phyloP scores from a whole-genome alignment of 208 protist genomes.

The Lotmaria passim region DNA sequence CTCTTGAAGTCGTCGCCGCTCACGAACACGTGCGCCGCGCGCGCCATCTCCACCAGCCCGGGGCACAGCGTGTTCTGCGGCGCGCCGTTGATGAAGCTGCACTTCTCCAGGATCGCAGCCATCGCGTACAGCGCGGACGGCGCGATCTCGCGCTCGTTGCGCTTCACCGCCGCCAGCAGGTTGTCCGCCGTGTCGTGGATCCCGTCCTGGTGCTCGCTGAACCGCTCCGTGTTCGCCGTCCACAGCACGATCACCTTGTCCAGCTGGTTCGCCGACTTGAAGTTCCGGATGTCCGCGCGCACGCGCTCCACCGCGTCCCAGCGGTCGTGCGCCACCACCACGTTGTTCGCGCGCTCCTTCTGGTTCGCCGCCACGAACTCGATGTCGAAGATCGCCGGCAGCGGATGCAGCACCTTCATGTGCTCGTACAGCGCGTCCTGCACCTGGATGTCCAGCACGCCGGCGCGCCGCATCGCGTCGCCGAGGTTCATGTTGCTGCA shows the following conservation, averaged over 20 bases:
- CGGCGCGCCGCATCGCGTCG: slow-evolving; percentile 95
- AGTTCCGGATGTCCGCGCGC: slow-evolving; percentile 94
- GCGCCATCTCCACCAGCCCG: slow-evolving; percentile 94
- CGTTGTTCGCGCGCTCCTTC: slow-evolving; percentile 96
- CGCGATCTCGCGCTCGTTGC: slow-evolving; percentile 91
- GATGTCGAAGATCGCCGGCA: slow-evolving; percentile 96
- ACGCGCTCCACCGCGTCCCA: slow-evolving; percentile 95
- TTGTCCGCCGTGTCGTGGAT: slow-evolving; percentile 97
- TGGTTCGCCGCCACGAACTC: slow-evolving; percentile 99
- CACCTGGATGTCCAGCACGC: slow-evolving; percentile 95
- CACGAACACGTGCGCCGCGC: slow-evolving; percentile 90
- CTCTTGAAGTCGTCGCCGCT: slow-evolving; percentile 99
- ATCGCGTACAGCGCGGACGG: slow-evolving; percentile 97
- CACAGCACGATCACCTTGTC: slow-evolving; percentile 98
- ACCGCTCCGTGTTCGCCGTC: slow-evolving; percentile 99
- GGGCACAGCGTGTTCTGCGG: slow-evolving; percentile 99
- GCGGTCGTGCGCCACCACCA: slow-evolving; percentile 90
- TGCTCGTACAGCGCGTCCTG: slow-evolving; percentile 83
- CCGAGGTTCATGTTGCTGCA: slow-evolving; percentile 94
- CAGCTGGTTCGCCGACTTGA: slow-evolving; percentile 88
- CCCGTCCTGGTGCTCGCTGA: slow-evolving; percentile 88
- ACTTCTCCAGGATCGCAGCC: slow-evolving; percentile 96
- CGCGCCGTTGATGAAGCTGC: slow-evolving; percentile 98
- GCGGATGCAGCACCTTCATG: slow-evolving; percentile 92
- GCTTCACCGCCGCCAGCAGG: slow-evolving; percentile 90